These are phyloP conservation scores for Drechslerella dactyloides DNA, from an alignment of 2,329 filamentous ascomycete genomes.

Conservation along the genomic window DNA sequence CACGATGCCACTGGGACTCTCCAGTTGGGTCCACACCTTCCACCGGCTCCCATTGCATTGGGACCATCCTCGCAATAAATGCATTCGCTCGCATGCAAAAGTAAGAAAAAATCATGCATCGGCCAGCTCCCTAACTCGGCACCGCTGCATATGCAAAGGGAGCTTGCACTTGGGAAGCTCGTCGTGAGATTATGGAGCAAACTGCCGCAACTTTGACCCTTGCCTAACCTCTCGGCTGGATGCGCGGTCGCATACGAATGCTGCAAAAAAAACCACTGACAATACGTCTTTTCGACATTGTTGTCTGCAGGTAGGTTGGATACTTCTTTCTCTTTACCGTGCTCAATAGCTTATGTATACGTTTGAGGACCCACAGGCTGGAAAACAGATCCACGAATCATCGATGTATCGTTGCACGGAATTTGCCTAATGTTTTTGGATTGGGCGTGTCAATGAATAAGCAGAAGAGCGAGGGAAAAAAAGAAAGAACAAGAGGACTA, in stretches of 20 bases:
- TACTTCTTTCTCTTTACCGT: slow-evolving; percentile 5
- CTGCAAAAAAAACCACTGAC: too few relatives aligned
- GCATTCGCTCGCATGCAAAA: slow-evolving; percentile 44
- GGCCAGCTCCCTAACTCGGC: slow-evolving; percentile 25
- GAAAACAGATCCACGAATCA: slow-evolving; percentile 46
- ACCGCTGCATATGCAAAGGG: slow-evolving; percentile 25
- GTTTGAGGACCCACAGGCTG: slow-evolving; percentile 33
- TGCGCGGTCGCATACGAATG: too few relatives aligned
- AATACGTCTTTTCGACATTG: too few relatives aligned
- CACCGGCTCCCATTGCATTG: slow-evolving; percentile 39
- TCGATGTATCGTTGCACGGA: slow-evolving; percentile 45
- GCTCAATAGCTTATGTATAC: slow-evolving; percentile 27
- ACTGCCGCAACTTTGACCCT: too few relatives aligned
- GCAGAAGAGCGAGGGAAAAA: neutral
- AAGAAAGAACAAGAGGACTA: neutral
- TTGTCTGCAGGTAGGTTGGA: too few relatives aligned
- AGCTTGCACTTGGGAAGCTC: slow-evolving; percentile 7
- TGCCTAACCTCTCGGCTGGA: too few relatives aligned
- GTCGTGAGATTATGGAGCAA: neutral
- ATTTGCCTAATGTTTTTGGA: slow-evolving; percentile 28
- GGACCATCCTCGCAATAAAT: slow-evolving; percentile 26
- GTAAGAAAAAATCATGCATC: slow-evolving; percentile 19
- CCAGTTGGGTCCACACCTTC: slow-evolving; percentile 34
- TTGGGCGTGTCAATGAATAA: neutral
- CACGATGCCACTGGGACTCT: slow-evolving; percentile 40